These are phyloP conservation scores for Garcia nutans DNA, from an alignment of 345 rosid species.

Conservation along the genomic window DNA sequence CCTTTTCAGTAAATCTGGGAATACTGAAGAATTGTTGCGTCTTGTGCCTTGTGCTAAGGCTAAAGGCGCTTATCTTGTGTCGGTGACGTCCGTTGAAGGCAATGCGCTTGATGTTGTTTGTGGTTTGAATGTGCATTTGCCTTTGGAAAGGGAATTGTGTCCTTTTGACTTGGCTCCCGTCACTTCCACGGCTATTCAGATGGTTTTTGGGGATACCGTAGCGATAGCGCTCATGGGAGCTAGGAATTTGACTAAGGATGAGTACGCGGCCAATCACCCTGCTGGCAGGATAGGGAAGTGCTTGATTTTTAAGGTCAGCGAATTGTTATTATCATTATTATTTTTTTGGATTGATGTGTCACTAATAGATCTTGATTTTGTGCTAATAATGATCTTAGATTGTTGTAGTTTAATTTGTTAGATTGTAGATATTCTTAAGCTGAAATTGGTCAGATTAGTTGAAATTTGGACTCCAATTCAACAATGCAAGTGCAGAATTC, in stretches of 20 bases:
- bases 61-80: slow-evolving; percentile 64
- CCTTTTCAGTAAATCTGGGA: slow-evolving; percentile 80
- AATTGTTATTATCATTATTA: not conserved
- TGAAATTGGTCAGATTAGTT: not conserved
- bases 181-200: slow-evolving; percentile 95
- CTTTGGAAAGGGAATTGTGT: slow-evolving; percentile 82
- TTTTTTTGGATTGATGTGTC: not conserved
- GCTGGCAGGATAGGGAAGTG: slow-evolving; percentile 95
- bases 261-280: slow-evolving; percentile 90
- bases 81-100: slow-evolving; percentile 75
- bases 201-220: slow-evolving; percentile 98
- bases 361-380: not conserved
- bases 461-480: not conserved
- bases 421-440: not conserved
- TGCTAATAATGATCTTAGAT: not conserved
- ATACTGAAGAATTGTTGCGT: slow-evolving; percentile 83
- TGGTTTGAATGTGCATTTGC: slow-evolving; percentile 85
- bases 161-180: slow-evolving; percentile 96
- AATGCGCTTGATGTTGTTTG: slow-evolving; percentile 61
- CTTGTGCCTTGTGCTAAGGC: slow-evolving; percentile 90
- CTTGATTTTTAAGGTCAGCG: slow-evolving; percentile 79
- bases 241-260: slow-evolving; percentile 72
- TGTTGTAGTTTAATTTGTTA: not conserved
- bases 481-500: not conserved
- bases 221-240: slow-evolving; percentile 96